Evolutionary conservation across 306 rosid species (phyloP).

Genomic region (Inga laurina): DNA sequence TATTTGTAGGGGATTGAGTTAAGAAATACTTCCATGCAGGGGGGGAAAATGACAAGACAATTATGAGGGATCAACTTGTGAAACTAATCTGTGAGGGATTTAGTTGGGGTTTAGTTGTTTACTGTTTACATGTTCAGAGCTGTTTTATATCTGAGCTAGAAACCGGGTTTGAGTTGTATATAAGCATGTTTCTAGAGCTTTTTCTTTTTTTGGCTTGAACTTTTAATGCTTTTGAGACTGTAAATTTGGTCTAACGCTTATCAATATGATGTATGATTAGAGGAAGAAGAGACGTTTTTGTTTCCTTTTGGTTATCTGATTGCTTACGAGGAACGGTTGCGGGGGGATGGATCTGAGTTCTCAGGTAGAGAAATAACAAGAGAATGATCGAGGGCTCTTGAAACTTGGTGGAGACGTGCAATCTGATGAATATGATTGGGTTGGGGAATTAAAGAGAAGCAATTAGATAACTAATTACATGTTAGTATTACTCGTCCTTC

Average conservation of each 20-base stretch:
- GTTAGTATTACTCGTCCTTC: too few relatives aligned
- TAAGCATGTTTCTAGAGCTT: slow-evolving; percentile 34
- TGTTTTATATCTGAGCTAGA: slow-evolving; percentile 41
- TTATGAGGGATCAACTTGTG: not conserved
- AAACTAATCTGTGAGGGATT: not conserved
- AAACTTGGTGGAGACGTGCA: too few relatives aligned
- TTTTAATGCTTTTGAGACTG: slow-evolving; percentile 38
- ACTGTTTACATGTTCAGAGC: slow-evolving; percentile 27
- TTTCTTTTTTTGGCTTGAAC: not conserved
- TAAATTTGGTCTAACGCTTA: slow-evolving; percentile 41
- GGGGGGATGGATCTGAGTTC: not conserved
- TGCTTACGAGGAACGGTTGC: not conserved
- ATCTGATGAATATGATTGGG: too few relatives aligned
- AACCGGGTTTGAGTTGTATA: slow-evolving; percentile 43
- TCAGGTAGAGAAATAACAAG: not conserved
- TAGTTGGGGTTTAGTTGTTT: not conserved
- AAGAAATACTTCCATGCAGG: not conserved
- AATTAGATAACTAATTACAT: too few relatives aligned
- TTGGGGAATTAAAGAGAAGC: too few relatives aligned
- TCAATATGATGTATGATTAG: slow-evolving; percentile 26
- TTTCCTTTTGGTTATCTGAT: not conserved
- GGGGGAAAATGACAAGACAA: not conserved
- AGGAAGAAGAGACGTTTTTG: not conserved
- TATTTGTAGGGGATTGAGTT: not conserved
- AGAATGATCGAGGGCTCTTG: too few relatives aligned